Conservation (phyloP, 495 filamentous ascomycete species). For the Cercophora newfieldiana region DNA sequence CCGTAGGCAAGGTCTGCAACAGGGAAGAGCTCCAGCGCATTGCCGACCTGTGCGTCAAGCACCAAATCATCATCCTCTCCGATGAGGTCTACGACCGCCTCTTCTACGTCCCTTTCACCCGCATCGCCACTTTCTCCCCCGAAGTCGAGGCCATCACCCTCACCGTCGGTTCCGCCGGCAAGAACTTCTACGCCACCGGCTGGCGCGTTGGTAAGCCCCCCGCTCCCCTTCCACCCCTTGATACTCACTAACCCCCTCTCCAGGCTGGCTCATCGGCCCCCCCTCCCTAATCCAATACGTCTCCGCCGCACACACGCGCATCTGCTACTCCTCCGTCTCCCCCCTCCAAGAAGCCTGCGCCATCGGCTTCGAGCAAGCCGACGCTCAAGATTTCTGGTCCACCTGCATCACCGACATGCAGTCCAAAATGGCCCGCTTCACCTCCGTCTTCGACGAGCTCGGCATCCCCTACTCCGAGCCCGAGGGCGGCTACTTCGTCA, state of each 20-base stretch:
- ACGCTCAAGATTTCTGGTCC: constrained; percentile 86
- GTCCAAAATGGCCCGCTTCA: constrained; percentile 83
- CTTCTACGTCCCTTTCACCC: constrained; percentile 91
- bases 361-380: constrained; percentile 90
- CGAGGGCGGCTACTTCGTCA: constrained; percentile 94
- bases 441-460: constrained; percentile 83
- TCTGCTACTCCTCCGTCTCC: constrained; percentile 92
- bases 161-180: constrained; percentile 92
- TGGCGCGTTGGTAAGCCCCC: constrained; percentile 75
- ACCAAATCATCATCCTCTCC: constrained; percentile 92
- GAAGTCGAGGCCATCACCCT: constrained; percentile 84
- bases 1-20: constrained; percentile 92
- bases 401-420: constrained; percentile 80
- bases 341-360: constrained; percentile 96
- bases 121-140: constrained; percentile 83
- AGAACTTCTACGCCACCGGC: constrained; percentile 96
- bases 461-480: constrained; percentile 88
- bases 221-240: neutral
- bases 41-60: constrained; percentile 85
- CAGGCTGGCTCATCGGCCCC: constrained; percentile 83
- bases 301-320: constrained; percentile 86
- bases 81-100: constrained; percentile 97
- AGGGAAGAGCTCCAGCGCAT: constrained; percentile 79
- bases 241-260: neutral
- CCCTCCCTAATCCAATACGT: constrained; percentile 90